Base-by-base conservation (phyloP, 2,329 filamentous ascomycete genomes). In the Claviceps arundinis region DNA sequence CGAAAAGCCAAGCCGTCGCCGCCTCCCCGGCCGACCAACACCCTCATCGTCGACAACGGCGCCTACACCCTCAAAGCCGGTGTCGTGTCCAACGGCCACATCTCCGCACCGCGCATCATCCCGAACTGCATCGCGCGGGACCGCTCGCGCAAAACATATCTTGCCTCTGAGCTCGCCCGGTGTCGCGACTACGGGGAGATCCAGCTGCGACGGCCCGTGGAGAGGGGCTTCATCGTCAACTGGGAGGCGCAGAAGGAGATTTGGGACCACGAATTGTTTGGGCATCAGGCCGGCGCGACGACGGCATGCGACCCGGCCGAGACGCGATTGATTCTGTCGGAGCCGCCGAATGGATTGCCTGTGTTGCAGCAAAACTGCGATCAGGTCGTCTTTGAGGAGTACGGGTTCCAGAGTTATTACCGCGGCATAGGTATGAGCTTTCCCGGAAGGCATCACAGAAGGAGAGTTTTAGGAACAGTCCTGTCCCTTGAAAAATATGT, bases 361-460 rank as follows among this genome's bases (percentile, higher is more conserved):
- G 81, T 82, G 13, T 70, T 98, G 56, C 89, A 96, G 68, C 80
- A 84, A 41, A 93, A 96, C 65, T 89, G 88, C 60, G 93, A 98
- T 63, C 91, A 98, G 71, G 89, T 98, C 63, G 81, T 97, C 1
- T 97, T 98, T 72, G 93, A 98, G 64, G 90, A 97, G 65, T 98
- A 93, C 71, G 88, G 88, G 2, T 98, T 98, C 68, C 80, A 84
- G 11, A 85, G 86, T 58, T 95, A 95, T 69, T 85, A 85, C 57
- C 81, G 93, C 55, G 83, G 80, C 53, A 73, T 87, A 57, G 87
- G 87, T 80, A 65, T 16, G 50, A 19, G 5, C 9, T 13, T 34
- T 5, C 24, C 13, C n/a, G 8, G 9, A 34, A 34, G 30, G 11
- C 30, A 34, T 34, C 30, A 34, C 30, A 34, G 9, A 34, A 34